phyloP scores from a whole-genome alignment of 2,329 filamentous ascomycete species.

The Xylaria sp. region DNA sequence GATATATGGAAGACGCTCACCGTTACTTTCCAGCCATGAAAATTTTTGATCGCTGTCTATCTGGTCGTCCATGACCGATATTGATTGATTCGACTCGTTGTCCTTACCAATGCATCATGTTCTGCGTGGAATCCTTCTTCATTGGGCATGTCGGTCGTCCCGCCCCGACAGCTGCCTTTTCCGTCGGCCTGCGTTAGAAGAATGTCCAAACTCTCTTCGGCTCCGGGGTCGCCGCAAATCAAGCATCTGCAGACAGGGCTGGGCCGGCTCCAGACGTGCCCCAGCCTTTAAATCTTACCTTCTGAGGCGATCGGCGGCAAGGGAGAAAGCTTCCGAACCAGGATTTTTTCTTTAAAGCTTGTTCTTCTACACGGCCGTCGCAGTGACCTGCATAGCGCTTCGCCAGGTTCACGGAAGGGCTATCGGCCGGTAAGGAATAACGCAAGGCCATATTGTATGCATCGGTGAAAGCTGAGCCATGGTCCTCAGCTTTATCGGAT shows the following conservation, averaged over 20 bases:
- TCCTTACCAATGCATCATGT: background rate
- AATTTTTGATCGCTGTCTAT: background rate
- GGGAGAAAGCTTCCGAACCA: constrained; percentile 4
- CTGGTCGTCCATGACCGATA: background rate
- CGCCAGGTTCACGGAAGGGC: constrained; percentile 1
- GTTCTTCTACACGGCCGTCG: constrained; percentile 20
- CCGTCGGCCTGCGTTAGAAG: constrained; percentile 23
- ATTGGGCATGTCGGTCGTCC: constrained; percentile 34
- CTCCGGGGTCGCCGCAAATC: constrained; percentile 28
- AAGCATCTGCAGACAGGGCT: constrained; percentile 24
- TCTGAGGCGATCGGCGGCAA: constrained; percentile 24
- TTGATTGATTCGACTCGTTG: background rate
- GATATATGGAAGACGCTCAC: constrained; percentile 17
- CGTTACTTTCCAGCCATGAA: constrained; percentile 22
- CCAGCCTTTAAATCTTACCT: constrained; percentile 4
- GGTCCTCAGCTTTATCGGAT: constrained; percentile 10
- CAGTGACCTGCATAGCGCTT: constrained; percentile 24
- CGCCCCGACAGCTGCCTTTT: constrained; percentile 33
- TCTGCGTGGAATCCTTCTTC: constrained; percentile 19
- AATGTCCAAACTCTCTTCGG: constrained; percentile 8
- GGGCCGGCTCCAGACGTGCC: constrained; percentile 4
- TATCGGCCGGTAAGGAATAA: background rate
- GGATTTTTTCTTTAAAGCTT: constrained; percentile 1
- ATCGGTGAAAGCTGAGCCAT: constrained; percentile 1
- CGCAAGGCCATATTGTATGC: background rate